Conservation (phyloP, 768 basidiomycete species). For the Naganishia vishniacii region DNA sequence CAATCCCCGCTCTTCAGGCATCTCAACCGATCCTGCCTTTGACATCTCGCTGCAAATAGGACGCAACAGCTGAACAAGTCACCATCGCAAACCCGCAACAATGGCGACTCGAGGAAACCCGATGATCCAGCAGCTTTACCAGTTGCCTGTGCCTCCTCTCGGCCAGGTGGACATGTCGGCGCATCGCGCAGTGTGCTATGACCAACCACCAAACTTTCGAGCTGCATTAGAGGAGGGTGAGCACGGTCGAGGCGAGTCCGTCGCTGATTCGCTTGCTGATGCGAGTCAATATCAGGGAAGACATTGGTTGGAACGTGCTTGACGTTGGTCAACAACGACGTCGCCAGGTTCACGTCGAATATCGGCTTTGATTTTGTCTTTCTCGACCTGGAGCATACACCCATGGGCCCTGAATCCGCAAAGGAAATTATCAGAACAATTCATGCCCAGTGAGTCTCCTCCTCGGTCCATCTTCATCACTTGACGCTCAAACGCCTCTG, state of each 20-base stretch:
- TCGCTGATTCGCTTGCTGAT: neutral
- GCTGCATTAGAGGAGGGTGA: conserved; percentile 3
- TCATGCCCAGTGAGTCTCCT: conserved; percentile 6
- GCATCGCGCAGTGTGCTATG: conserved; percentile 12
- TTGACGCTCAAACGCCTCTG: no score
- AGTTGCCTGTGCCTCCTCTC: conserved; percentile 9
- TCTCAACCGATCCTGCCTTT: no score
- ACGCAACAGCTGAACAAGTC: no score
- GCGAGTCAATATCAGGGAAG: neutral
- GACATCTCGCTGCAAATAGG: no score
- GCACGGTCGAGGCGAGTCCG: neutral
- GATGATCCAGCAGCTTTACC: conserved; percentile 15
- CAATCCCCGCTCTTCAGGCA: neutral
- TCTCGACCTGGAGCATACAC: conserved; percentile 18
- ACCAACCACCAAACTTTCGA: conserved; percentile 13
- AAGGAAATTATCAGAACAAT: conserved; percentile 14
- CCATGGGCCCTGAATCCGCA: conserved; percentile 11
- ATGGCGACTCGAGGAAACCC: conserved; percentile 17
- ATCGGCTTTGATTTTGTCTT: conserved; percentile 21
- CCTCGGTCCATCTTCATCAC: neutral
- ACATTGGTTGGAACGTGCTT: conserved; percentile 10
- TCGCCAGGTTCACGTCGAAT: conserved; percentile 19
- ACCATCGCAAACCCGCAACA: no score
- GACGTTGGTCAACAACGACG: conserved; percentile 10
- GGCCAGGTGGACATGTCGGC: conserved; percentile 8